phyloP scores from a whole-genome alignment of 176 grass and related monocot genomes.

The Bonia amplexicaulis region DNA sequence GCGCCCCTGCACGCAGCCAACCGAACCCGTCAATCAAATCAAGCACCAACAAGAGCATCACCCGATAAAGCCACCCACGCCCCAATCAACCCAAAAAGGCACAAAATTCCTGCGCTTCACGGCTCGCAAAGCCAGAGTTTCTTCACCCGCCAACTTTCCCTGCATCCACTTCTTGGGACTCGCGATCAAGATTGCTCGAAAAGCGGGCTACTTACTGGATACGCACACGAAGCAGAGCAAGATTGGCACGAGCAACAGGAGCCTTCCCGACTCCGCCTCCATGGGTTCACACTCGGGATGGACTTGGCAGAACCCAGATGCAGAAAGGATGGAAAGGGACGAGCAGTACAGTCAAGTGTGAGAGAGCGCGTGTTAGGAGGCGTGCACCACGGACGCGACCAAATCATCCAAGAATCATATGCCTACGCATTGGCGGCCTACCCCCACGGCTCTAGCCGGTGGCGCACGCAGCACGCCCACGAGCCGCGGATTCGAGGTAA shows the following conservation, averaged over 20 bases:
- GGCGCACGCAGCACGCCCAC: background rate
- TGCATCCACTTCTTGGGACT: background rate
- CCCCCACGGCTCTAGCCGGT: background rate
- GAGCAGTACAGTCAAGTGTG: background rate
- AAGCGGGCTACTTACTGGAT: constrained; percentile 40
- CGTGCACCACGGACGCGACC: background rate
- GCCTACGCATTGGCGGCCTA: background rate
- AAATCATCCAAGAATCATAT: constrained; percentile 20
- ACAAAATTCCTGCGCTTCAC: background rate
- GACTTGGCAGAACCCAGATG: background rate
- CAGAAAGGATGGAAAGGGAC: background rate
- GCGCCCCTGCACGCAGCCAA: constrained; percentile 22
- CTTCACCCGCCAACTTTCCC: constrained; percentile 13
- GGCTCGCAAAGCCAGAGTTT: constrained; percentile 4
- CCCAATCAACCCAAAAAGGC: background rate
- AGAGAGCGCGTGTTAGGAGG: background rate
- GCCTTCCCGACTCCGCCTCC: constrained; percentile 15
- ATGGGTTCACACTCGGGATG: constrained; percentile 18
- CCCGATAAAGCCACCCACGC: background rate
- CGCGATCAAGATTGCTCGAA: constrained; percentile 2
- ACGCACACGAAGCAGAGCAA: constrained; percentile 34
- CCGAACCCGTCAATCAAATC: background rate
- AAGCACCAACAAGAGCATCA: background rate
- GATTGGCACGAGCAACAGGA: constrained; percentile 3
- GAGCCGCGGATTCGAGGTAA: constrained; percentile 6